Evolutionary conservation across 148 eudicot genomes (phyloP), one percentile per base, ranked within the genome.

Genomic region (Chenopodium album): DNA sequence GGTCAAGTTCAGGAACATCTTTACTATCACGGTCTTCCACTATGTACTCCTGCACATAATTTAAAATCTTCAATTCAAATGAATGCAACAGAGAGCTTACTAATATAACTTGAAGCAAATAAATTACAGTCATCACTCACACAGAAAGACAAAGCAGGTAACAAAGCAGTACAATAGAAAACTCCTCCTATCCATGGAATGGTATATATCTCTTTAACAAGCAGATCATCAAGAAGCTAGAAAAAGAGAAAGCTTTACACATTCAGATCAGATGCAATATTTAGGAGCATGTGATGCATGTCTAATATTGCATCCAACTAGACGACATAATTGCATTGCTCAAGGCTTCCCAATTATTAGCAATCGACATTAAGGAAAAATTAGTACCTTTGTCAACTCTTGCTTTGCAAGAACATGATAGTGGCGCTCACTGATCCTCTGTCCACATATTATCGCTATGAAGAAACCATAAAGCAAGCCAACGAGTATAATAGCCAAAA

Each of bases 391-490:
- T 22, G 99, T 96, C 89, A 96, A 86, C 87, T 94, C 99, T 91
- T 96, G 95, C 85, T 96, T 96, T 60, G 97, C 99, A 85, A 96
- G 95, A 84, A 96, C 98, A 85, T 96, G 99, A 85, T 91, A 90
- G 88, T 96, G 99, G 79, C 99, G 98, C 78, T 96, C 99, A 81
- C 79, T 94, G 82, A 96, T 96, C 88, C 95, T 89, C 88, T 94
- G 97, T 69, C 99, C 99, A 87, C 98, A 96, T 78, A 96, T 96
- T 64, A 96, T 96, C 71, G 99, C 98, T 82, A 96, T 94, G 86
- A 96, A 96, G 87, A 96, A 96, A 22, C 99, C 99, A 89, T 96
- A 96, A 73, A 96, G 97, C 91, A 96, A 86, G 65, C 99, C 99
- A 89, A 96, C 97, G 88, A 96, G 84, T 80, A 96, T 82, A 82